phyloP scores from a whole-genome alignment of 2,329 filamentous ascomycete species.

The Paecilomyces fulvus region DNA sequence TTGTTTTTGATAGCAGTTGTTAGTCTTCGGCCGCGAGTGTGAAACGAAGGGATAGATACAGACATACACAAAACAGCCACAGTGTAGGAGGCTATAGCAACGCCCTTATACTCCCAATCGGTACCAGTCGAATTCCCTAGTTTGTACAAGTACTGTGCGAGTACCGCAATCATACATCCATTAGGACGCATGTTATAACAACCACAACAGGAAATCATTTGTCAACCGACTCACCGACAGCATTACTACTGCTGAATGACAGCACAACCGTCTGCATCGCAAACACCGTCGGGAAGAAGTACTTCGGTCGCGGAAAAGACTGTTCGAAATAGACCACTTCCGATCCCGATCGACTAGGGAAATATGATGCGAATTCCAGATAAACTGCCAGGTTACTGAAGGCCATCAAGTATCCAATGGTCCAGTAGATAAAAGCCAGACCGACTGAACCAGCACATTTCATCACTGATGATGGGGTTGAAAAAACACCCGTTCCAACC shows the following conservation, averaged over 20 bases:
- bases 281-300: constrained; percentile 57
- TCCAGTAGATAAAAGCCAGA: constrained; percentile 55
- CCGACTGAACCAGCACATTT: constrained; percentile 54
- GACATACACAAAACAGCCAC: constrained; percentile 47
- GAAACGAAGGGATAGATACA: not conserved
- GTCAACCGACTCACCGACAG: constrained; percentile 37
- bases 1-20: constrained; percentile 2
- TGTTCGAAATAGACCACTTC: constrained; percentile 64
- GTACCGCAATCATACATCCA: constrained; percentile 31
- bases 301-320: constrained; percentile 55
- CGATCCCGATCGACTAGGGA: constrained; percentile 57
- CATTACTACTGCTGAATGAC: constrained; percentile 59
- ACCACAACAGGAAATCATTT: not conserved
- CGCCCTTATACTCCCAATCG: constrained; percentile 58
- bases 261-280: constrained; percentile 56
- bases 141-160: constrained; percentile 55
- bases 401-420: constrained; percentile 53
- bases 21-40: not conserved
- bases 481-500: constrained; percentile 58
- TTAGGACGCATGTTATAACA: constrained; percentile 5
- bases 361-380: constrained; percentile 56
- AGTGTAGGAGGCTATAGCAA: constrained; percentile 57
- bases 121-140: constrained; percentile 45
- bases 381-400: constrained; percentile 50
- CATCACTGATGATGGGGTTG: constrained; percentile 46